A percentile compares a stretch with the other conserved stretches of the same genome.
phyloP scores from a whole-genome alignment of 305 asterid species.

The Stenogyne calaminthoides region DNA sequence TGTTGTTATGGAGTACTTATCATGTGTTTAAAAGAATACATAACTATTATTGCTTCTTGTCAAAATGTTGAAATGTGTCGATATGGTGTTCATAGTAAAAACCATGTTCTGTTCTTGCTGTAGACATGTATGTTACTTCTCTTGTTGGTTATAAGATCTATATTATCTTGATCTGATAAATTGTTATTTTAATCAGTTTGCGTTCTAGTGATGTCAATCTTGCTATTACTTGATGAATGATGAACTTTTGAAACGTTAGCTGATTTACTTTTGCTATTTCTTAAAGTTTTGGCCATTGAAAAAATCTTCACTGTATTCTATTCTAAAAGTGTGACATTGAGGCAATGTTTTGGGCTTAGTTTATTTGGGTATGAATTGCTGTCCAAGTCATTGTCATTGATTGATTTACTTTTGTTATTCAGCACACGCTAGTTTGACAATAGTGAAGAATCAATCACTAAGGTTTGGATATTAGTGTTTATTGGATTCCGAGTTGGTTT shows the following conservation, averaged over 20 bases:
- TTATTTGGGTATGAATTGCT: slow-evolving; percentile 27
- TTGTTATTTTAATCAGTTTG: slow-evolving; percentile 6
- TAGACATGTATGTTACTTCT: too few relatives aligned
- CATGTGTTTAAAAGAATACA: neutral
- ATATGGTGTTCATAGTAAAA: too few relatives aligned
- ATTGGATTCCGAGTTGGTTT: slow-evolving; percentile 35
- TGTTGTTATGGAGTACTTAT: neutral
- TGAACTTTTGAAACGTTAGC: slow-evolving; percentile 19
- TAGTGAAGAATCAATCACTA: slow-evolving; percentile 30
- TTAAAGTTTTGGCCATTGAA: slow-evolving; percentile 25
- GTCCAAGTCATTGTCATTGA: slow-evolving; percentile 6
- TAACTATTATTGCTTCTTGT: neutral
- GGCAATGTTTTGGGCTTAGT: slow-evolving; percentile 27
- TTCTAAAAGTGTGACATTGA: slow-evolving; percentile 30
- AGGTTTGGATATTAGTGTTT: slow-evolving; percentile 21
- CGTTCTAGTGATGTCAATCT: slow-evolving; percentile 18
- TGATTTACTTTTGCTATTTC: slow-evolving; percentile 31
- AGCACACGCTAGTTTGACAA: slow-evolving; percentile 16
- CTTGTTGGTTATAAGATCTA: neutral
- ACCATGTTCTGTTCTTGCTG: too few relatives aligned
- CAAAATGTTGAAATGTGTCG: slow-evolving; percentile 8
- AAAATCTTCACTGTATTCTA: slow-evolving; percentile 35
- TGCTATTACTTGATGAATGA: slow-evolving; percentile 17
- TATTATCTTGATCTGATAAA: slow-evolving; percentile 2
- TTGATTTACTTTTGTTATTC: slow-evolving; percentile 7